These are phyloP conservation scores for Yarrowia sp. DNA, from an alignment of 805 yeast genomes.

Conservation along the genomic window DNA sequence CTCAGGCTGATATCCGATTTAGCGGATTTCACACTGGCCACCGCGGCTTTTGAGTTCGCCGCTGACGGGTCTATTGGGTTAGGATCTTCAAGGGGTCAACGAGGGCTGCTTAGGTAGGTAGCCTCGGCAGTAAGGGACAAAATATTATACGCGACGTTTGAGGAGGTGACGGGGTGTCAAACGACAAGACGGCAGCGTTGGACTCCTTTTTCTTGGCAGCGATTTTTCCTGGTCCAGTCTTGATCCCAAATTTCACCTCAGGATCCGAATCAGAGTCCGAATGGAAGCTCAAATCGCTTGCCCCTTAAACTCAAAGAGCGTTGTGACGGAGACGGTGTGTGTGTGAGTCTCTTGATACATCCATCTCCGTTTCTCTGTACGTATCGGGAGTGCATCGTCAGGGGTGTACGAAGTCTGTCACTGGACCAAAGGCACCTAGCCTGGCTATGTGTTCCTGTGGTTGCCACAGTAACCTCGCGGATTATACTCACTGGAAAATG, in stretches of 20 bases:
- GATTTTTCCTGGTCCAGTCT: too few relatives aligned
- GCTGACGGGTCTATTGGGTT: constrained; percentile 35
- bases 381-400: not conserved
- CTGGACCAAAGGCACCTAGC: too few relatives aligned
- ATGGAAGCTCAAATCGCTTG: constrained; percentile 7
- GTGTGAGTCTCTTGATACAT: not conserved
- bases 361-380: not conserved
- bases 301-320: constrained; percentile 32
- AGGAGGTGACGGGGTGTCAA: too few relatives aligned
- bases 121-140: not conserved
- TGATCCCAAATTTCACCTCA: too few relatives aligned
- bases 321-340: not conserved
- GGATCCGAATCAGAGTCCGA: constrained; percentile 9
- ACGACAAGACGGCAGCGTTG: too few relatives aligned
- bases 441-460: too few relatives aligned
- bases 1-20: constrained; percentile 17
- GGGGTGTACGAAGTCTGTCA: not conserved
- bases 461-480: too few relatives aligned
- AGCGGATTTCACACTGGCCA: constrained; percentile 33
- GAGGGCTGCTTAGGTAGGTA: constrained; percentile 16
- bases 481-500: constrained; percentile 20
- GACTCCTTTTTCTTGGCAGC: too few relatives aligned
- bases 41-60: constrained; percentile 16
- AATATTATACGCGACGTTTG: constrained; percentile 5
- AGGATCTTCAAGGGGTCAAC: constrained; percentile 37